Base-by-base conservation (phyloP, 2,329 filamentous ascomycete genomes). In the Fusarium albosuccineum region DNA sequence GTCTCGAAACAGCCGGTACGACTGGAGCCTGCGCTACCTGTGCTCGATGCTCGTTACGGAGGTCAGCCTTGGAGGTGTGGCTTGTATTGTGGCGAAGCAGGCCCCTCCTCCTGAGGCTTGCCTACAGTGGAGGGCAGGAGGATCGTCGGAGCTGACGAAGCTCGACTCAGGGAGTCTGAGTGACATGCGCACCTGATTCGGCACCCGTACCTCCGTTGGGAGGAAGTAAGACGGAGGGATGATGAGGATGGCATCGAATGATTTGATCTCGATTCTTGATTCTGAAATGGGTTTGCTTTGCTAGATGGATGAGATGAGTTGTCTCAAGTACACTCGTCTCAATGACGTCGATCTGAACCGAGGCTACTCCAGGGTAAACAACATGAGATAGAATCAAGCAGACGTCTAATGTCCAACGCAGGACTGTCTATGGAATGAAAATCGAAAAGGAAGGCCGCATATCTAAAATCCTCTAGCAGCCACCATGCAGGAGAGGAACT, bases 51-150 rank as follows among this genome's bases (percentile, higher is more conserved):
- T 65, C 62, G 70, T 73, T 57, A 69, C 63, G 61, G 64, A 69
- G 62, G 70, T 76, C 74, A 76, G 72, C 74, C 66, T 75, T 72
- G 73, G 51, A 71, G 70, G 62, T 67, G 74, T 76, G 74, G 74
- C 74, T 74, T 60, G 68, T 61, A 8, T 53, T 64, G 50, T 52
- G 56, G 64, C 56, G 55, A 62, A 67, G 62, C 39, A 51, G 37
- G 64, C 69, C 69, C 70, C 70, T 68, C 69, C 51, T 66, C 58
- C 55, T 68, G 65, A 48, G 65, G 65, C 65, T 62, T 56, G 39
- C 26, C 9, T 29, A 11, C 58, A 22, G 30, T 57, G 50, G 17
- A 16, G 37, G 34, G 50, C 36, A 55, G 17, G 22, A 22, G 54
- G 53, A 65, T 62, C 57, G 51, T 33, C 56, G 42, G 55, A 59